Conservation (phyloP, 345 rosid species). For the Eucalyptus pumila region DNA sequence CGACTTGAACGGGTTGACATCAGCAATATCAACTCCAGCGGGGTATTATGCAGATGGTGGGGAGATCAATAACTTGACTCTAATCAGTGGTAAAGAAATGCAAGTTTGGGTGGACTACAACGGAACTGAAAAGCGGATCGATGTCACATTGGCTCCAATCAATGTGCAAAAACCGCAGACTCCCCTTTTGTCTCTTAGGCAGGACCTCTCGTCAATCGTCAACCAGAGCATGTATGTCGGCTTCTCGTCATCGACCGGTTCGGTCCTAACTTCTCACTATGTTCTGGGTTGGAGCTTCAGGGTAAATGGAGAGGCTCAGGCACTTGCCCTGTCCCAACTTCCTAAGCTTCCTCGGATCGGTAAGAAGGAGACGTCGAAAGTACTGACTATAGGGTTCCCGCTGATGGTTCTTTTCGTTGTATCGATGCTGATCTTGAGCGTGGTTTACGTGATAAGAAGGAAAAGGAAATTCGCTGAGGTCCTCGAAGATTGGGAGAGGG, state of each 20-base stretch:
- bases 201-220: conserved; percentile 30
- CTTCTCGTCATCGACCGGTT: conserved; percentile 58
- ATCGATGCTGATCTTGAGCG: not conserved
- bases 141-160: conserved; percentile 42
- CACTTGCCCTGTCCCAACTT: conserved; percentile 30
- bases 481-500: conserved; percentile 70
- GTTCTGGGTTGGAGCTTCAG: conserved; percentile 68
- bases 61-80: not conserved
- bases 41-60: conserved; percentile 16
- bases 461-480: conserved; percentile 48
- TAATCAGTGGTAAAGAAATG: conserved; percentile 13
- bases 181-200: conserved; percentile 25
- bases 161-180: conserved; percentile 13
- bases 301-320: conserved; percentile 26
- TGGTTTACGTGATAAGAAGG: conserved; percentile 15
- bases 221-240: conserved; percentile 43
- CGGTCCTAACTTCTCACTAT: conserved; percentile 11
- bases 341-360: conserved; percentile 49
- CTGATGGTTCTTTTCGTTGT: conserved; percentile 6
- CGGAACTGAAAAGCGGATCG: conserved; percentile 4
- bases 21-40: conserved; percentile 15
- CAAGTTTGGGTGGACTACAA: conserved; percentile 54
- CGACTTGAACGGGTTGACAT: conserved; percentile 32
- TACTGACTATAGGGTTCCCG: conserved; percentile 44
- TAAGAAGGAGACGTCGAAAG: conserved; percentile 8